Evolutionary conservation across 2,329 filamentous ascomycete genomes (phyloP).

Genomic region (Pestalotiopsis sp.): DNA sequence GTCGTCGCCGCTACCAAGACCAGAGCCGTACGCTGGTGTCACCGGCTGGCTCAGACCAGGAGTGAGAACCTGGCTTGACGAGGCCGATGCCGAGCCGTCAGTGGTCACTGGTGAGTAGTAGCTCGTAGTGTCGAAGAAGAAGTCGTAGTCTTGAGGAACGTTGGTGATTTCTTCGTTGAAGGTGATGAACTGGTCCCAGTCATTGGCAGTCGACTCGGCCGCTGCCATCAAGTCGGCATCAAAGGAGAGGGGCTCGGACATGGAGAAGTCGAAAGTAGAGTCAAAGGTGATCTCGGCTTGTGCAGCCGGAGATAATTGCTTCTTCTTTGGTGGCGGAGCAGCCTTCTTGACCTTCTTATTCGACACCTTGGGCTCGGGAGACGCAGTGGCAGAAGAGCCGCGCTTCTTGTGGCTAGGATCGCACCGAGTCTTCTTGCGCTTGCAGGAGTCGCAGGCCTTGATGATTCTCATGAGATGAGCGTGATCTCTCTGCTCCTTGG

Average conservation of each 20-base stretch:
- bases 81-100: conserved; percentile 29
- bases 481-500: conserved; percentile 69
- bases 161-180: conserved; percentile 29
- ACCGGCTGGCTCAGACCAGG: conserved; percentile 21
- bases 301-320: conserved; percentile 12
- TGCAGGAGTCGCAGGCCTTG: conserved; percentile 67
- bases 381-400: conserved; percentile 34
- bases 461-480: conserved; percentile 69
- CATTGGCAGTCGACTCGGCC: conserved; percentile 30
- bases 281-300: conserved; percentile 14
- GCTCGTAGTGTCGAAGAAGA: conserved; percentile 45
- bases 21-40: conserved; percentile 13
- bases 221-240: conserved; percentile 23
- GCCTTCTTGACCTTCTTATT: conserved; percentile 45
- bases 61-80: conserved; percentile 36
- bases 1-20: not conserved
- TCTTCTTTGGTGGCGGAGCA: conserved; percentile 24
- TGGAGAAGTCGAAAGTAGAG: conserved; percentile 20
- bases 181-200: conserved; percentile 50
- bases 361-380: conserved; percentile 32
- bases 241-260: conserved; percentile 15
- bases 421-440: conserved; percentile 65
- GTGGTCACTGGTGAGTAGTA: conserved; percentile 41
- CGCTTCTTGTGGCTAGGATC: conserved; percentile 62
- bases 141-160: conserved; percentile 45